Evolutionary conservation across 1,284 basidiomycete genomes (phyloP).

Genomic region (Ganoderma meredithae): DNA sequence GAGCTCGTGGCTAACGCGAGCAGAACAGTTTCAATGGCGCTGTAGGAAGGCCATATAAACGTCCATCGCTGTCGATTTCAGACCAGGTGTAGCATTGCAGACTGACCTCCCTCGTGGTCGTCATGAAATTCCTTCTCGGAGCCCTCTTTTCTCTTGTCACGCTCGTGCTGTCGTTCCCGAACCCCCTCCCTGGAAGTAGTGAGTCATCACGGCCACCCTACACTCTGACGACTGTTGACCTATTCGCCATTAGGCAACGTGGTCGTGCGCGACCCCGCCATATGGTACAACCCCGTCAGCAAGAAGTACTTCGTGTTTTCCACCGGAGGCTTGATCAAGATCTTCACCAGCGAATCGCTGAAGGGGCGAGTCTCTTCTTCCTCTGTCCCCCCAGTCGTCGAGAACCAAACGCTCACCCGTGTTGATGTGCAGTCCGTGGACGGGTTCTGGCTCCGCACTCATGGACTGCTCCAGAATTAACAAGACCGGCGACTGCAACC

Average conservation of each 20-base stretch:
- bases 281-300: conserved; percentile 13
- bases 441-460: conserved; percentile 16
- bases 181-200: conserved; percentile 17
- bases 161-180: conserved; percentile 9
- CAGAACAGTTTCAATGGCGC: neutral
- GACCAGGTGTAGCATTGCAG: neutral
- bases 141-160: conserved; percentile 10
- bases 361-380: conserved; percentile 1
- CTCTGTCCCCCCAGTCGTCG: neutral
- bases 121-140: conserved; percentile 3
- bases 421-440: conserved; percentile 22
- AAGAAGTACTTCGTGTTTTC: conserved; percentile 19
- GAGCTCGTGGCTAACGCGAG: neutral
- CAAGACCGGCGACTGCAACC: conserved; percentile 3
- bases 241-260: neutral
- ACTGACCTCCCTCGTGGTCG: neutral
- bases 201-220: neutral
- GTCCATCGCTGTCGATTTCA: neutral
- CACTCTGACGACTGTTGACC: neutral
- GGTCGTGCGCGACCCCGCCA: conserved; percentile 13
- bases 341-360: conserved; percentile 12
- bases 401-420: neutral
- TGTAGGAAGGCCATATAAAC: neutral
- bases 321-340: conserved; percentile 6
- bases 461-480: conserved; percentile 20